These are phyloP conservation scores for Psidium friedrichsthalianum DNA, from an alignment of 345 rosid genomes.

Conservation along the genomic window DNA sequence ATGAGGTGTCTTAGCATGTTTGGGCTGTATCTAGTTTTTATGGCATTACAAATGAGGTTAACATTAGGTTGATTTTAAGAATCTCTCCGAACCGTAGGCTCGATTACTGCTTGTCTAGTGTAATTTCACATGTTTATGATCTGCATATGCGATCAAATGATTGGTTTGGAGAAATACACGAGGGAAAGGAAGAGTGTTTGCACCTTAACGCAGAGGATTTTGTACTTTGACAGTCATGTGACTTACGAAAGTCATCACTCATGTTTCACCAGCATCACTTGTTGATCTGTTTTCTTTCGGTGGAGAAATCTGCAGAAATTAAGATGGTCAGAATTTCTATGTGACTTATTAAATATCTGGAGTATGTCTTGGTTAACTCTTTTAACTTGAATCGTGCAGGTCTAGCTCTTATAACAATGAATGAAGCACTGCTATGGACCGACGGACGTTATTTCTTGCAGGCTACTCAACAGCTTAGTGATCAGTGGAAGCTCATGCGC, in stretches of 20 bases:
- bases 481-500: conserved; percentile 87
- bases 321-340: neutral
- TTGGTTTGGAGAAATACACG: neutral
- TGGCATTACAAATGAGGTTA: neutral
- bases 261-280: neutral
- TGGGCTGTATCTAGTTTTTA: neutral
- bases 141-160: neutral
- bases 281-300: neutral
- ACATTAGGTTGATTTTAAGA: neutral
- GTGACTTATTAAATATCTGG: neutral
- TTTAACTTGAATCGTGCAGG: conserved; percentile 31
- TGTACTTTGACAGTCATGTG: neutral
- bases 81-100: neutral
- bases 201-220: neutral
- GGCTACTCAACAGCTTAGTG: conserved; percentile 69
- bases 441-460: conserved; percentile 93
- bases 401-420: conserved; percentile 63
- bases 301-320: neutral
- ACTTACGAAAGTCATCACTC: neutral
- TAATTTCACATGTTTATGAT: neutral
- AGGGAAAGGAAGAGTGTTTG: neutral
- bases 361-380: neutral
- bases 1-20: neutral
- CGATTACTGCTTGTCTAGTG: neutral
- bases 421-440: conserved; percentile 82